These are phyloP conservation scores for Solanum virginianum DNA, from an alignment of 257 asterid genomes.

Conservation along the genomic window DNA sequence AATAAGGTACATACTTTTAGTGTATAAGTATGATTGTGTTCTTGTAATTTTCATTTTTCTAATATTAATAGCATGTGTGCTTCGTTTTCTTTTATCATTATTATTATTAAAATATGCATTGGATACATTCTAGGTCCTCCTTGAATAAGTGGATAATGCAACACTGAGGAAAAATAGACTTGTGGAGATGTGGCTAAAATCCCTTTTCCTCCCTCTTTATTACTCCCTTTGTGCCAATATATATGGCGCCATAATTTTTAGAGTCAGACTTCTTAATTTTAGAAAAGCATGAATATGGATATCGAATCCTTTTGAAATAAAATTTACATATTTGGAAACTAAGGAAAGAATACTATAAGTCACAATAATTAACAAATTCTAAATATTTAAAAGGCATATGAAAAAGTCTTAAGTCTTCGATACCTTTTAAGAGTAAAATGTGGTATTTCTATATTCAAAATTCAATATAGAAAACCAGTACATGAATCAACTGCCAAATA, in stretches of 20 bases:
- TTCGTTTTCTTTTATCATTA: neutral
- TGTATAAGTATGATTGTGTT: neutral
- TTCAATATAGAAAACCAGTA: neutral
- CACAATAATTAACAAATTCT: neutral
- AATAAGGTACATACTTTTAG: slow-evolving; percentile 46
- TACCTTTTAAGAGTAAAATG: neutral
- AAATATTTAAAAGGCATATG: neutral
- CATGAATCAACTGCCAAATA: neutral
- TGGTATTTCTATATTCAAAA: neutral
- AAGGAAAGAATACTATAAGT: neutral
- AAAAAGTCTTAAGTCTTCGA: neutral
- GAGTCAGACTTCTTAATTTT: neutral
- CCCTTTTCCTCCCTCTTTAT: neutral
- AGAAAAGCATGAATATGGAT: neutral
- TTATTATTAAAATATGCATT: neutral
- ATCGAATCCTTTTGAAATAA: neutral
- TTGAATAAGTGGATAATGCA: neutral
- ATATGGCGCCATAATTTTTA: neutral
- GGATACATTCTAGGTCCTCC: neutral
- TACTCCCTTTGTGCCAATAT: neutral
- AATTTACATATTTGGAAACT: neutral
- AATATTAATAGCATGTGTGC: neutral
- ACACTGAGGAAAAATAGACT: neutral
- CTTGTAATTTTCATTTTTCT: neutral
- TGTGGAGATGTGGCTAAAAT: neutral